Percentiles rank a stretch among this genome's conserved stretches.
Conservation (phyloP, 2,329 filamentous ascomycete genomes). For the Tolypocladium cylindrosporum region DNA sequence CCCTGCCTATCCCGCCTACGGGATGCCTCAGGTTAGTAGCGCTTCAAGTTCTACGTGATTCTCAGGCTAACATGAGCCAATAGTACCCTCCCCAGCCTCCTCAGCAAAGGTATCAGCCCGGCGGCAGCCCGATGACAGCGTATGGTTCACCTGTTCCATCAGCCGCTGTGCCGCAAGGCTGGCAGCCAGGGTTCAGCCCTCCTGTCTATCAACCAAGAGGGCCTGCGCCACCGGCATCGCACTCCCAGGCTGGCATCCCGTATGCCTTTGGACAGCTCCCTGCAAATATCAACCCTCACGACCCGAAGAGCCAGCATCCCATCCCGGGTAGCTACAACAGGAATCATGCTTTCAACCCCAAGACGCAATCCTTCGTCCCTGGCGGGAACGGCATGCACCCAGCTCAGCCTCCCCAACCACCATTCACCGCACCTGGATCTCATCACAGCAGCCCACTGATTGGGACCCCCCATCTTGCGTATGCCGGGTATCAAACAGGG, state of each 20-base stretch:
- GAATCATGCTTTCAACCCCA: conserved; percentile 77
- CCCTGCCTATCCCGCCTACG: conserved; percentile 35
- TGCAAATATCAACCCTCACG: conserved; percentile 57
- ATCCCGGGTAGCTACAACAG: conserved; percentile 77
- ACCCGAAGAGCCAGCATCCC: conserved; percentile 68
- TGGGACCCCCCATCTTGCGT: conserved; percentile 39
- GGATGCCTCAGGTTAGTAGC: conserved; percentile 33
- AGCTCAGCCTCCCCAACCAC: conserved; percentile 35
- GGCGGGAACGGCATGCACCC: conserved; percentile 37
- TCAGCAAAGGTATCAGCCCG: conserved; percentile 21
- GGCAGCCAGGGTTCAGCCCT: conserved; percentile 26
- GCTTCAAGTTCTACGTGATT: not conserved
- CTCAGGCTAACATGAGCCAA: conserved; percentile 3
- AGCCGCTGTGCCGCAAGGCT: conserved; percentile 19
- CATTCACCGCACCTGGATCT: conserved; percentile 36
- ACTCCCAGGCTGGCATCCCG: conserved; percentile 28
- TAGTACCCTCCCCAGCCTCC: conserved; percentile 20
- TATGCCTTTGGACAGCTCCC: conserved; percentile 78
- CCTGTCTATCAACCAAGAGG: conserved; percentile 20
- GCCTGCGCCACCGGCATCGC: conserved; percentile 18
- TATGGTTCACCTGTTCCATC: conserved; percentile 24
- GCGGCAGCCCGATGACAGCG: conserved; percentile 23
- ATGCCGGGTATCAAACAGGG: conserved; percentile 36
- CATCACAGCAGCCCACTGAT: conserved; percentile 46
- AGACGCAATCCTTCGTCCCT: conserved; percentile 86